Evolutionary conservation across 805 yeast genomes (phyloP), one percentile per base, ranked within the genome.

Genomic region (Zygoascus biomembranicola): DNA sequence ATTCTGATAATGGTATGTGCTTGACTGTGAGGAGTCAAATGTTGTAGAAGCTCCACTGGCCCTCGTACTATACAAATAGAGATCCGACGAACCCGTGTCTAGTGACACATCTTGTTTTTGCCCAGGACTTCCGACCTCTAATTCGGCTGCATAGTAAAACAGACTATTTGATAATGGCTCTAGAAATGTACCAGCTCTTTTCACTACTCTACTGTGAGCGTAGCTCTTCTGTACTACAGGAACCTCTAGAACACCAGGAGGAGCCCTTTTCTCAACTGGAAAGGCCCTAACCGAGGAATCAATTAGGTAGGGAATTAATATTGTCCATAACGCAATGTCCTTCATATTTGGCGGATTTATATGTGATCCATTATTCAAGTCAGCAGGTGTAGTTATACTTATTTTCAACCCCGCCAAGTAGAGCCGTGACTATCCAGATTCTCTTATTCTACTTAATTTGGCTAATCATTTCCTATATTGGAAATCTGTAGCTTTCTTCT

Each of bases 1-100:
- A 53, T 96, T 97, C 68, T 90, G 88, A 59, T 82, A 79, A 73
- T 82, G 80, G 74, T 88, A 94, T 52, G 94, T 77, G 18, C 90
- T 75, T 13, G 96, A 87, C 18, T 79, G 71, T 52, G 77, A 81
- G 65, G 87, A 94, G 71, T 87, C 92, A 67, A 87, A 92, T 76
- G 89, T 90, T 63, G 84, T 64, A 73, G 18, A 13, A 28, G 49
- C 45, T 18, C 26, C 20, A 6, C 58, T 58, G 23, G 59, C 52
- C 2, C 43, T 45, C 18, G 68, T 59, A 47, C 69, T 66, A 57
- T 68, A 69, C 8, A 75, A 70, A 79, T 79, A 77, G 26, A 76
- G 63, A 54, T 76, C 78, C 0, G 78, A 70, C 5, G 79, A 75
- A 2, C 80, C 81, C 1, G 80, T 74, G 58, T 77, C 81, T 37